These are phyloP conservation scores for Delphinella strobiligena DNA, from an alignment of 2,329 filamentous ascomycete species.

Conservation along the genomic window DNA sequence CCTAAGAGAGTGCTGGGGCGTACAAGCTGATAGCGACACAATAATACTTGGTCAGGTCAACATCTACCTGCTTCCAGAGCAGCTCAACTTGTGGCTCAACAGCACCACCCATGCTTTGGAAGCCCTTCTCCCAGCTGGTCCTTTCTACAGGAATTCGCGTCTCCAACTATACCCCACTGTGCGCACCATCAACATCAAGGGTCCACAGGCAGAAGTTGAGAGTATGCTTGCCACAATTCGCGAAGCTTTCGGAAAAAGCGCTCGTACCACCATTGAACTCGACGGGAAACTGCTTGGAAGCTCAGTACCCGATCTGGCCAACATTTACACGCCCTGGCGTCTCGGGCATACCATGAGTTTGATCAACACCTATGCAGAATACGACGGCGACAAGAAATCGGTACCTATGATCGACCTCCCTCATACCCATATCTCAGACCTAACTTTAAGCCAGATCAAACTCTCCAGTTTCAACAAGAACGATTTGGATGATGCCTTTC, in stretches of 20 bases:
- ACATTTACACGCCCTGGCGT: not conserved
- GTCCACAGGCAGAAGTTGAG: constrained; percentile 9
- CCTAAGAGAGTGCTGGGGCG: constrained; percentile 7
- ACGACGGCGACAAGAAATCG: not conserved
- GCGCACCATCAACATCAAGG: constrained; percentile 6
- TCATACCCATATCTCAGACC: too few species aligned
- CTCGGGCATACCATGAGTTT: constrained; percentile 2
- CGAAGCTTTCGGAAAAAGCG: constrained; percentile 3
- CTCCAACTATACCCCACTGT: constrained; percentile 6
- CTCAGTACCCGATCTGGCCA: not conserved
- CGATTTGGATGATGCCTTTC: constrained; percentile 7
- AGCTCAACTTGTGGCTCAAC: constrained; percentile 8
- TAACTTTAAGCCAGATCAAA: too few species aligned
- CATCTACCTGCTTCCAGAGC: constrained; percentile 5
- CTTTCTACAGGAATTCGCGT: constrained; percentile 7
- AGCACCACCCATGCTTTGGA: constrained; percentile 4
- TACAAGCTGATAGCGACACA: constrained; percentile 7
- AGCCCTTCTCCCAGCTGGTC: constrained; percentile 2
- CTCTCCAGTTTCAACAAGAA: constrained; percentile 7
- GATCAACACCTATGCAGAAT: constrained; percentile 5
- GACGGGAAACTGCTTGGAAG: not conserved
- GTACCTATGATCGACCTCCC: not conserved
- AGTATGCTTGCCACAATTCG: constrained; percentile 4
- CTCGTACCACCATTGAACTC: constrained; percentile 1
- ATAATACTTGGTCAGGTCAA: constrained; percentile 7